Evolutionary conservation across 2,329 filamentous ascomycete species (phyloP).

Genomic region (Beauveria brongniartii): DNA sequence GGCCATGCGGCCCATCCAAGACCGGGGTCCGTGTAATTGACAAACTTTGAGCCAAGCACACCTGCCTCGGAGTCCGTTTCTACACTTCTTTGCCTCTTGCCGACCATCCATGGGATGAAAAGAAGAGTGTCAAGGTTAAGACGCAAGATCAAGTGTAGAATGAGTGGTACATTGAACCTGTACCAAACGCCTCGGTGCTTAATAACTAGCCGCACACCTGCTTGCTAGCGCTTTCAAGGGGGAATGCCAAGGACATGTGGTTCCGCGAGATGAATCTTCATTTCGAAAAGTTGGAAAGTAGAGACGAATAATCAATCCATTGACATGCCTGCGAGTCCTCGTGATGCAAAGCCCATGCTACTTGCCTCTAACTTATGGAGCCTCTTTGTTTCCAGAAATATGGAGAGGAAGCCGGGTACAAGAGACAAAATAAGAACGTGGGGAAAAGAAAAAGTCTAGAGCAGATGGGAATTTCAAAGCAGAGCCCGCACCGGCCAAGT

Average conservation of each 20-base stretch:
- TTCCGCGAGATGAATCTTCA: constrained; percentile 3
- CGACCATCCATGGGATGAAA: neutral
- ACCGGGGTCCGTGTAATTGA: no score
- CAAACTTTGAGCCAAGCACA: no score
- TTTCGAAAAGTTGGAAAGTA: neutral
- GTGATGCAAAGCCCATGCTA: neutral
- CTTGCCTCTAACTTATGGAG: neutral
- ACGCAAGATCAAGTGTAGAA: no score
- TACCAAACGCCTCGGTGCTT: neutral
- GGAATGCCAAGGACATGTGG: neutral
- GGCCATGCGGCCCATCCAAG: no score
- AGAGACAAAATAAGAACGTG: neutral
- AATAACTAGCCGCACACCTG: neutral
- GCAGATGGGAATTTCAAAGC: neutral
- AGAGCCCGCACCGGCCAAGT: neutral
- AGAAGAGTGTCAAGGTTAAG: neutral
- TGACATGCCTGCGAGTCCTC: neutral
- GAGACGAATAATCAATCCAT: neutral
- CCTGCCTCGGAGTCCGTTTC: no score
- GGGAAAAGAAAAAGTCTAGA: neutral
- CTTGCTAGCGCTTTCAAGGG: neutral
- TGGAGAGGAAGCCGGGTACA: neutral
- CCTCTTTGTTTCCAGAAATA: neutral
- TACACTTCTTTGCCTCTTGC: no score
- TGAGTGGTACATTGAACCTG: no score